Percentiles rank a stretch among this genome's conserved stretches.
Evolutionary conservation across 768 basidiomycete genomes (phyloP).

Genomic region (Gloeopeniophorella convolvens): DNA sequence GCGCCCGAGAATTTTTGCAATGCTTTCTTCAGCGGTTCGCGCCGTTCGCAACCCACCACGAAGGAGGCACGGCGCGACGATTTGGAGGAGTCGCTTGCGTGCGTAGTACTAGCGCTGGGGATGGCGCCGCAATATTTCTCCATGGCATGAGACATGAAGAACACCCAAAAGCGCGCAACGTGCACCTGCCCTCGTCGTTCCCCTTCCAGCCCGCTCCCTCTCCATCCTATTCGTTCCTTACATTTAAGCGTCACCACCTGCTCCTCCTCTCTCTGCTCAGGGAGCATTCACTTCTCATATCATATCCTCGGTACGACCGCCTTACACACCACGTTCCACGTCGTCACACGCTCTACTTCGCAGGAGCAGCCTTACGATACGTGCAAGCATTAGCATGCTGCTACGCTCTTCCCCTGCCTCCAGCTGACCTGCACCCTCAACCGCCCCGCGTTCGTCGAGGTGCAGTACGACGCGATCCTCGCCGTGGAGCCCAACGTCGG

Average conservation of each 20-base stretch:
- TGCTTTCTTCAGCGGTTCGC: too few relatives aligned
- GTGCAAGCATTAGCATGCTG: conserved; percentile 17
- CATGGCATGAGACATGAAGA: too few relatives aligned
- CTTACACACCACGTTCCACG: conserved; percentile 19
- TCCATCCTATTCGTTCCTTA: conserved; percentile 12
- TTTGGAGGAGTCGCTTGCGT: too few relatives aligned
- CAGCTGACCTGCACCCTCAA: conserved; percentile 66
- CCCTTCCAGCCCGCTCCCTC: conserved; percentile 14
- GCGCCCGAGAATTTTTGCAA: too few relatives aligned
- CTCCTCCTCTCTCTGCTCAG: conserved; percentile 18
- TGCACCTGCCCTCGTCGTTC: conserved; percentile 13
- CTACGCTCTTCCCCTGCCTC: conserved; percentile 33
- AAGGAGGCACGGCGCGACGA: too few relatives aligned
- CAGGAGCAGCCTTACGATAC: conserved; percentile 16
- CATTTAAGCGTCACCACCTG: conserved; percentile 16
- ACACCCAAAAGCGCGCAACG: conserved; percentile 14
- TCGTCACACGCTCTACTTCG: conserved; percentile 12
- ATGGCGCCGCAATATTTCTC: too few relatives aligned
- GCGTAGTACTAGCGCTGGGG: too few relatives aligned
- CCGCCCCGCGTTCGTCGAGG: conserved; percentile 52
- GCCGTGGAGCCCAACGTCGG: conserved; percentile 48
- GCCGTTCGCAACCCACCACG: too few relatives aligned
- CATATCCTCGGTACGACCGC: background rate
- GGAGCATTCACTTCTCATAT: conserved; percentile 2
- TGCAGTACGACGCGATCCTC: conserved; percentile 47